Evolutionary conservation across 1,139 yeast species (phyloP).

Genomic region (Candida freyschussii): DNA sequence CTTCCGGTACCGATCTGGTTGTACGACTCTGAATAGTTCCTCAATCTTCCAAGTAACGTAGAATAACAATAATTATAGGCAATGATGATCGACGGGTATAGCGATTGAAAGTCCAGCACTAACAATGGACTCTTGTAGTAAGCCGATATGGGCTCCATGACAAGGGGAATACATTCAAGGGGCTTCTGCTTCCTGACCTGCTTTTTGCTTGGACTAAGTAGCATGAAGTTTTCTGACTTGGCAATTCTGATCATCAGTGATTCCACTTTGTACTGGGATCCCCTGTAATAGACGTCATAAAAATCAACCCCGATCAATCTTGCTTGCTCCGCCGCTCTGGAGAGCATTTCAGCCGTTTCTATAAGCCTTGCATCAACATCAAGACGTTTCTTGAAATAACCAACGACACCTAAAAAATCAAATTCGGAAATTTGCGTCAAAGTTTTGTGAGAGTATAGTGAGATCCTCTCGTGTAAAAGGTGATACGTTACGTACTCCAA

Average conservation of each 20-base stretch:
- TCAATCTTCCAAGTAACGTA: constrained; percentile 70
- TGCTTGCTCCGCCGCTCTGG: constrained; percentile 77
- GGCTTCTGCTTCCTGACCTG: constrained; percentile 86
- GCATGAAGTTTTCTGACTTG: constrained; percentile 65
- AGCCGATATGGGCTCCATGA: constrained; percentile 85
- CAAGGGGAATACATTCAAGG: constrained; percentile 80
- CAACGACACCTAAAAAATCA: constrained; percentile 36
- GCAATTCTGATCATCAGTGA: constrained; percentile 71
- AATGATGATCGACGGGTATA: constrained; percentile 87
- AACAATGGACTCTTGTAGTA: constrained; percentile 85
- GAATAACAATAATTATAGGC: constrained; percentile 93
- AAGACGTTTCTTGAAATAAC: constrained; percentile 50
- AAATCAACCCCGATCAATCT: constrained; percentile 86
- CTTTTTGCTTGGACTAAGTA: constrained; percentile 74
- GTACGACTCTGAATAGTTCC: constrained; percentile 44
- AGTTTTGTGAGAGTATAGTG: constrained; percentile 49
- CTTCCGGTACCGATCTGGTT: constrained; percentile 49
- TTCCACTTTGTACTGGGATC: constrained; percentile 92
- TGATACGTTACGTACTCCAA: constrained; percentile 74
- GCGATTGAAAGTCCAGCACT: constrained; percentile 88
- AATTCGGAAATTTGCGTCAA: constrained; percentile 48
- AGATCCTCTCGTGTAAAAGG: constrained; percentile 60
- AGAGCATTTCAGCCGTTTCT: constrained; percentile 59
- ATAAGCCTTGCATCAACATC: constrained; percentile 47
- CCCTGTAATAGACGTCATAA: constrained; percentile 79